Percentiles rank a stretch among this genome's conserved stretches.
These are phyloP conservation scores for Magnusiomyces ingens DNA, from an alignment of 1,139 yeast species.

Conservation along the genomic window DNA sequence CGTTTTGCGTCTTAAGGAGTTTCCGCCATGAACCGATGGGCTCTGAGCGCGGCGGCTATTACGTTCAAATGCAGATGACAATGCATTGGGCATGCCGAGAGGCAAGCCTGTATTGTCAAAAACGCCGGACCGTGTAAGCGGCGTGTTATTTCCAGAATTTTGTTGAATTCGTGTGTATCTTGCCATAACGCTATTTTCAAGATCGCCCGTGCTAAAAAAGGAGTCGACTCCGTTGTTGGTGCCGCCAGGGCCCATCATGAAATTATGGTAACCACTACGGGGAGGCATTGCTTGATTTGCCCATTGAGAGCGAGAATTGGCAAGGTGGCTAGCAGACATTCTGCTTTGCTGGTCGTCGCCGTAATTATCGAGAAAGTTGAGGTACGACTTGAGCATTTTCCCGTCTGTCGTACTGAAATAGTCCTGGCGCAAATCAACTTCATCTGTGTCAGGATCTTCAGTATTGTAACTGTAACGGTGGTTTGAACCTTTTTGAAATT, in stretches of 20 bases:
- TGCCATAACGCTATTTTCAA: conserved; percentile 29
- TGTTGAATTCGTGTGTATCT: conserved; percentile 20
- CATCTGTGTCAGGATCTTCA: conserved; percentile 19
- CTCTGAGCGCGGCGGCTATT: background rate
- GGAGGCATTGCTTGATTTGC: background rate
- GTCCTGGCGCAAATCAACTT: conserved; percentile 25
- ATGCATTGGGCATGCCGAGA: background rate
- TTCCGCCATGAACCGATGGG: background rate
- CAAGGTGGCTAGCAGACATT: no score
- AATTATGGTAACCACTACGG: background rate
- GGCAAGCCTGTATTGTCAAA: conserved; percentile 7
- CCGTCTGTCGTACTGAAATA: conserved; percentile 59
- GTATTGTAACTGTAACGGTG: conserved; percentile 47
- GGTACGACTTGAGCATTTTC: conserved; percentile 86
- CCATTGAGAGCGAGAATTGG: no score
- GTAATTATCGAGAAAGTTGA: conserved; percentile 81
- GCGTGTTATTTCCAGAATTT: conserved; percentile 9
- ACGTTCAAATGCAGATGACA: background rate
- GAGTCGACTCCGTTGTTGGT: no score
- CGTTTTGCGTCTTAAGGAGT: background rate
- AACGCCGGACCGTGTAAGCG: conserved; percentile 10
- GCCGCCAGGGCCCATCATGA: background rate
- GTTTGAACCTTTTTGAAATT: background rate
- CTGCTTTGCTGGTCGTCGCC: conserved; percentile 34
- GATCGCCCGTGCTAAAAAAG: conserved; percentile 11